Conservation (phyloP, 1,284 basidiomycete species). For the Pyrrhoderma lamaoense region DNA sequence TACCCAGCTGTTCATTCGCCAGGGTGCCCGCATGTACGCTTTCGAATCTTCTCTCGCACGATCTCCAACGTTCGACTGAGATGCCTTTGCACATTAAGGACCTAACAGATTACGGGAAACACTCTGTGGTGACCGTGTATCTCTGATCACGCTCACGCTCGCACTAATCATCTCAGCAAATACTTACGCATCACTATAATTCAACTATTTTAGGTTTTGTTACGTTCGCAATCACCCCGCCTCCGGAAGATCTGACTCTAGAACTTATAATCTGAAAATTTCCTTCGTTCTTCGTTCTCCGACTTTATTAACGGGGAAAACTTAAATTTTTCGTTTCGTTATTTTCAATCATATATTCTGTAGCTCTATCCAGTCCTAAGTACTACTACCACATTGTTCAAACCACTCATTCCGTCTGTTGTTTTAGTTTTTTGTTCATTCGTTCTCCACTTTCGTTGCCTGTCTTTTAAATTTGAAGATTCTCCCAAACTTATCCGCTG, state of each 20-base stretch:
- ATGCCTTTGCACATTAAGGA: slow-evolving; percentile 18
- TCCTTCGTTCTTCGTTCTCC: too few species aligned
- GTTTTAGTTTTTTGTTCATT: too few species aligned
- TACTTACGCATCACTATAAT: background rate
- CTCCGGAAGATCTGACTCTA: too few species aligned
- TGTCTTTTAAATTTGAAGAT: too few species aligned
- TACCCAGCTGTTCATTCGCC: slow-evolving; percentile 65
- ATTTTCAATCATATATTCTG: background rate
- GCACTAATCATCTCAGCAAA: slow-evolving; percentile 1
- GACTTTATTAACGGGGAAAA: too few species aligned
- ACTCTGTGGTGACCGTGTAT: background rate
- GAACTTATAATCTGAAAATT: background rate
- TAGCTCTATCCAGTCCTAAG: too few species aligned
- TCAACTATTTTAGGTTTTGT: background rate
- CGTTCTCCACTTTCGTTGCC: background rate
- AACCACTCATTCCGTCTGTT: too few species aligned
- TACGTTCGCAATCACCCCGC: too few species aligned
- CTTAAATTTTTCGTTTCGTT: background rate
- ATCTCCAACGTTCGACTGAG: slow-evolving; percentile 15
- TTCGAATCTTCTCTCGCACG: slow-evolving; percentile 30
- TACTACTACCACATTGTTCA: too few species aligned
- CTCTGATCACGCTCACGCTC: background rate
- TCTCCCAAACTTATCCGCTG: too few species aligned
- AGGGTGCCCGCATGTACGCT: slow-evolving; percentile 70
- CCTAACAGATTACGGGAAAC: slow-evolving; percentile 11